Percentiles rank a stretch among this genome's conserved stretches.
Evolutionary conservation across 2,329 filamentous ascomycete species (phyloP).

Genomic region (Colletotrichum liriopes): DNA sequence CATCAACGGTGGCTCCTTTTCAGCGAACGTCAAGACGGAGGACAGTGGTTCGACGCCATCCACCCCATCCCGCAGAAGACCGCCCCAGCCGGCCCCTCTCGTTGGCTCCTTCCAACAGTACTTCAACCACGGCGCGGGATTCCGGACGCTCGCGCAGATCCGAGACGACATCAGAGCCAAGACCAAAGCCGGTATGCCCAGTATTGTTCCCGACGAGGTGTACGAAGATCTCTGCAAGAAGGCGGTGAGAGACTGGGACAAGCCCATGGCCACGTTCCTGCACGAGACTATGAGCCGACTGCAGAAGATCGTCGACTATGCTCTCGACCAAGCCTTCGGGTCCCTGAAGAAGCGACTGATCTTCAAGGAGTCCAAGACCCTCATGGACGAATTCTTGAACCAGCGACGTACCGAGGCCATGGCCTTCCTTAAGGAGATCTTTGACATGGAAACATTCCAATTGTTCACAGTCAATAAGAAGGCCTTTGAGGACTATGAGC

Average conservation of each 20-base stretch:
- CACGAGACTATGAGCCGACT: constrained; percentile 65
- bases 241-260: constrained; percentile 72
- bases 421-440: constrained; percentile 60
- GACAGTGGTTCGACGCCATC: constrained; percentile 41
- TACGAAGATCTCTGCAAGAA: constrained; percentile 71
- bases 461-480: constrained; percentile 72
- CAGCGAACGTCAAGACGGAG: constrained; percentile 56
- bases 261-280: constrained; percentile 66
- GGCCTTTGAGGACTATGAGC: constrained; percentile 62
- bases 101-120: constrained; percentile 57
- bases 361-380: constrained; percentile 62
- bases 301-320: constrained; percentile 59
- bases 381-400: constrained; percentile 62
- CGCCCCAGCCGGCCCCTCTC: constrained; percentile 32
- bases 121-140: constrained; percentile 55
- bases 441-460: constrained; percentile 67
- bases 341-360: constrained; percentile 64
- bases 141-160: constrained; percentile 66
- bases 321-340: constrained; percentile 65
- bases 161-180: constrained; percentile 68
- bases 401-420: constrained; percentile 55
- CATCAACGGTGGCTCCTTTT: constrained; percentile 41
- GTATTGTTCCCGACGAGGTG: constrained; percentile 72
- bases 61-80: constrained; percentile 35
- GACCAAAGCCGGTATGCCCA: constrained; percentile 71